A percentile compares a stretch with the other conserved stretches of the same genome.
phyloP scores from a whole-genome alignment of 108 stramenopile species.

The Mayamaea pseudoterrestris region DNA sequence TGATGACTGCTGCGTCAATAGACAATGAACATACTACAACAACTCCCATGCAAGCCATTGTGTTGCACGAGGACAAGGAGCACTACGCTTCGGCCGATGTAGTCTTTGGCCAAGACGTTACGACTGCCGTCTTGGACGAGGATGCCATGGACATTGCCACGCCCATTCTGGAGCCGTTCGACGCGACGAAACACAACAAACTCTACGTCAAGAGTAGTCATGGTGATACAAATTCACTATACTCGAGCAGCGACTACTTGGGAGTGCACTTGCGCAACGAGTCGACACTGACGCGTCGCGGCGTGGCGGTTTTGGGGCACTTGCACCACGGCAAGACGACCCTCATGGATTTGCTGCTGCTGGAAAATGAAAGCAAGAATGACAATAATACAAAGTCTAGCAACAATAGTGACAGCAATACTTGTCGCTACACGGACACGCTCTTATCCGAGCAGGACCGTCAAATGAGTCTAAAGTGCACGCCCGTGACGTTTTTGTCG shows the following conservation, averaged over 20 bases:
- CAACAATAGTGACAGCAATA: constrained; percentile 23
- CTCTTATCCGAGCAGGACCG: constrained; percentile 88
- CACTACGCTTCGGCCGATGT: constrained; percentile 96
- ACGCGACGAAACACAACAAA: constrained; percentile 6
- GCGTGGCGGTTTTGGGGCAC: constrained; percentile 88
- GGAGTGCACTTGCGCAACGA: constrained; percentile 48
- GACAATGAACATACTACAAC: constrained; percentile 1
- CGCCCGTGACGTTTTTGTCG: constrained; percentile 75
- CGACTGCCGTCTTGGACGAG: constrained; percentile 94
- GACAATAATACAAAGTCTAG: constrained; percentile 15
- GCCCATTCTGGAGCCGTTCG: constrained; percentile 90
- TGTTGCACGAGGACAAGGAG: constrained; percentile 98
- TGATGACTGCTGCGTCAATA: constrained; percentile 18
- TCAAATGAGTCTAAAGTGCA: constrained; percentile 83
- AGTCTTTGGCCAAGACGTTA: constrained; percentile 86
- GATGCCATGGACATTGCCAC: constrained; percentile 96
- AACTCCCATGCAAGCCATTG: constrained; percentile 69
- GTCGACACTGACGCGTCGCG: constrained; percentile 59
- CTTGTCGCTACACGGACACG: constrained; percentile 73
- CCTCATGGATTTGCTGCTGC: constrained; percentile 74
- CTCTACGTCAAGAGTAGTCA: constrained; percentile 3
- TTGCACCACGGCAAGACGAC: constrained; percentile 94
- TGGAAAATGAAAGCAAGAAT: constrained; percentile 23
- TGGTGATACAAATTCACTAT: constrained; percentile 16
- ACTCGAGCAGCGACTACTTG: constrained; percentile 45